Evolutionary conservation across 1,284 basidiomycete genomes (phyloP).

Genomic region (Rhodotorula sp.): DNA sequence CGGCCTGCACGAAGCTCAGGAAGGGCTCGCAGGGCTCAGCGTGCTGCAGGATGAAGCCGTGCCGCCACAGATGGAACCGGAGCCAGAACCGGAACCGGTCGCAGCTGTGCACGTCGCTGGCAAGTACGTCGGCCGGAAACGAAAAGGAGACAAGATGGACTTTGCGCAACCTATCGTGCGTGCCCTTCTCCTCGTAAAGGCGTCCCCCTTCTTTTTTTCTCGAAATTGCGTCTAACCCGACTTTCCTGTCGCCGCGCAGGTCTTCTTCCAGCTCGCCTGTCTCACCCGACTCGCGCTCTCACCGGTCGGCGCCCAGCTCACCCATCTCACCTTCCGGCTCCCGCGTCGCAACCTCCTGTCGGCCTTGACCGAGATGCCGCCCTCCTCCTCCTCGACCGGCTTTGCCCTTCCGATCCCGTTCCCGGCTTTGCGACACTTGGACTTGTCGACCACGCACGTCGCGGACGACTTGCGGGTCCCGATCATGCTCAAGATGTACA

Average conservation of each 20-base stretch:
- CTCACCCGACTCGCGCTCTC: conserved; percentile 36
- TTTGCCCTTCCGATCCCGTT: conserved; percentile 31
- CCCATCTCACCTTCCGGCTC: conserved; percentile 38
- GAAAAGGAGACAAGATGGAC: conserved; percentile 24
- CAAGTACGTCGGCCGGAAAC: background rate
- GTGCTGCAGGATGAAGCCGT: background rate
- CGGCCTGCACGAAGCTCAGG: conserved; percentile 25
- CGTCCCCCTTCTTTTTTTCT: background rate
- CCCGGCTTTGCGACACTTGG: conserved; percentile 32
- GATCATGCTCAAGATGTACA: conserved; percentile 20
- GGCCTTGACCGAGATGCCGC: conserved; percentile 30
- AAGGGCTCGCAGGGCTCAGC: conserved; percentile 11
- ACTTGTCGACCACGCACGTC: conserved; percentile 43
- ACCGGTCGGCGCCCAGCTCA: conserved; percentile 32
- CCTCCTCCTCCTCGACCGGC: background rate
- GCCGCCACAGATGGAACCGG: background rate
- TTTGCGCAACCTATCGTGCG: conserved; percentile 43
- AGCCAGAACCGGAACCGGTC: background rate
- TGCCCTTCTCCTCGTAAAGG: background rate
- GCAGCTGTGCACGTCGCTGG: background rate
- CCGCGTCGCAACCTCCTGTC: conserved; percentile 41
- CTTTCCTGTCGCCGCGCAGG: conserved; percentile 9
- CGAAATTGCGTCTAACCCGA: background rate
- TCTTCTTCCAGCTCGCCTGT: conserved; percentile 43
- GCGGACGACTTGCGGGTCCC: conserved; percentile 28